Conservation (phyloP, 75 land plant species). For the Isoetes taiwanensis region DNA sequence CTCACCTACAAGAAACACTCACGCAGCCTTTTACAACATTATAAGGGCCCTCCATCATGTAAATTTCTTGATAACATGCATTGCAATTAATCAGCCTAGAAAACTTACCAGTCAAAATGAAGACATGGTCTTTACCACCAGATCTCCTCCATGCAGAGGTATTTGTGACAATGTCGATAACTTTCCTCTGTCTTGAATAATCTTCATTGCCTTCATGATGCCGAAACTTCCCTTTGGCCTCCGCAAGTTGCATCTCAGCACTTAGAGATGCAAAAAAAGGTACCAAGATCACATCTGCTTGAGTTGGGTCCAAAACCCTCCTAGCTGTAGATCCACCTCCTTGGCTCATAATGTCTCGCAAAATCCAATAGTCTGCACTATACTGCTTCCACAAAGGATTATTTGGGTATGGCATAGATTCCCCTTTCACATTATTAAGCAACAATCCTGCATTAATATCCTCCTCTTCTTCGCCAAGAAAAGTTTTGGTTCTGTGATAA, state of each 20-base stretch:
- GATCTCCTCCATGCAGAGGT: conserved; percentile 53
- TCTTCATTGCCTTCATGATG: conserved; percentile 54
- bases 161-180: conserved; percentile 40
- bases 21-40: neutral
- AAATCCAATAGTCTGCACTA: conserved; percentile 84
- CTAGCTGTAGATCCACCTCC: conserved; percentile 25
- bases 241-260: conserved; percentile 66
- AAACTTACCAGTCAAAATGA: conserved; percentile 59
- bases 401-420: conserved; percentile 41
- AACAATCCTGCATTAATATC: neutral
- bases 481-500: conserved; percentile 8
- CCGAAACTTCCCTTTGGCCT: conserved; percentile 37
- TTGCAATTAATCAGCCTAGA: neutral
- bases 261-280: conserved; percentile 76
- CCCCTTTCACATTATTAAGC: neutral
- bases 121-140: conserved; percentile 76
- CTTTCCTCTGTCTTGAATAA: conserved; percentile 52
- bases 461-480: conserved; percentile 9
- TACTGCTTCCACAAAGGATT: conserved; percentile 67
- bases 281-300: conserved; percentile 75
- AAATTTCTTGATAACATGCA: too few relatives aligned
- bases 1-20: neutral
- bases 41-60: neutral
- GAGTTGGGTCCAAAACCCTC: conserved; percentile 24
- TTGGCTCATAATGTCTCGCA: conserved; percentile 45